Base-by-base conservation (phyloP, 1,139 yeast genomes). In the Meyerozyma athensensis region DNA sequence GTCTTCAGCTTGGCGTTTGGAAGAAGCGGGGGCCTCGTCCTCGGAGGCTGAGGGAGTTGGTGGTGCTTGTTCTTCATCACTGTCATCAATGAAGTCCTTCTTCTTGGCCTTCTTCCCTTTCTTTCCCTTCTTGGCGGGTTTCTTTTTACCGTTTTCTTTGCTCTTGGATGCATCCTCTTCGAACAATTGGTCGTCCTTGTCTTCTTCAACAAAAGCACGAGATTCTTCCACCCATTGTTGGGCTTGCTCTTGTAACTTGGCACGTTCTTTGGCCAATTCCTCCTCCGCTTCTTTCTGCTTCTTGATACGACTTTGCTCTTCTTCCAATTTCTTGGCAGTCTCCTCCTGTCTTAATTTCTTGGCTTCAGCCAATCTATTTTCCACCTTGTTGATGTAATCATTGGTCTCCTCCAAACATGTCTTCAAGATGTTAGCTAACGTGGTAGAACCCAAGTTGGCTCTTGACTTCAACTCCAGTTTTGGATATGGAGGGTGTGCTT, bases 391-490 rank as follows among this genome's bases (percentile, higher is more conserved):
- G 44, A 86, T 89, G 55, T 73, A 81, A 39, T 74, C 82, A 46
- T 72, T 71, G 48, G 95, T 96, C 48, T 86, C 94, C 19, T 72
- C 78, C 37, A 84, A 65, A 21, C 83, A 79, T 41, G 81, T 74
- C 47, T 76, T 84, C 43, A 92, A 71, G 53, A 90, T 83, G 42
- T 76, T 79, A 45, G 77, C 69, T 54, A 90, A 71, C 0, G 96
- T 85, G 40, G 79, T 79, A 30, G 80, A 72, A 52, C 96, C 97
- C 73, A 87, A 77, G 46, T 77, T 77, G 13, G 94, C 94, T 63
- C 97, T 81, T 43, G 87, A 83, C 52, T 80, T 82, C 49, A 94
- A 68, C 45, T 90, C 97, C 17, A 78, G 77, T 35, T 78, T 76
- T 10, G 94, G 81, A 61, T 80, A 83, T 40, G 96, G 90, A 17